Conservation (phyloP, 2,329 filamentous ascomycete genomes). For the Hirsutella rhossiliensis region DNA sequence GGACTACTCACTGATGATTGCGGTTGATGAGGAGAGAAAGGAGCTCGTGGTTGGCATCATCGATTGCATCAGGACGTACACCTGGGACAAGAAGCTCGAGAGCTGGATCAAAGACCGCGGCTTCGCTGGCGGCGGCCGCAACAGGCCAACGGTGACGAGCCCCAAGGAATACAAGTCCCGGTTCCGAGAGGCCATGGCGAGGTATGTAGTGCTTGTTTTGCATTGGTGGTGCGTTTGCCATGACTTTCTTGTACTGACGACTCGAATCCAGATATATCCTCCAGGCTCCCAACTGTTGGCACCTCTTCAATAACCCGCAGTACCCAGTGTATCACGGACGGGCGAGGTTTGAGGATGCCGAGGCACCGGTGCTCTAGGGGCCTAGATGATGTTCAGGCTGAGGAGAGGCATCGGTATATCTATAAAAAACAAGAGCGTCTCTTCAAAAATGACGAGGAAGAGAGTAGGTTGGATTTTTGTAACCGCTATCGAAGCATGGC, state of each 20-base stretch:
- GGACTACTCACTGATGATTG: constrained; percentile 98
- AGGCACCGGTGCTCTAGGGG: constrained; percentile 5
- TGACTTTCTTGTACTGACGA: constrained; percentile 5
- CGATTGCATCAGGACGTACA: constrained; percentile 96
- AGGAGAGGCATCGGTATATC: too few species aligned
- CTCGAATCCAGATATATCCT: constrained; percentile 47
- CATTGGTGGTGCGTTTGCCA: too few species aligned
- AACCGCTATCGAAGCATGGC: too few species aligned
- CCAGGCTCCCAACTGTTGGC: constrained; percentile 66
- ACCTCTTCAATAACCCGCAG: constrained; percentile 45
- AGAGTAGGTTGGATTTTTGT: too few species aligned
- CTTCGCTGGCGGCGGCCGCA: constrained; percentile 62
- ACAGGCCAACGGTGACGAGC: constrained; percentile 88
- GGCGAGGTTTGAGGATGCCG: constrained; percentile 27
- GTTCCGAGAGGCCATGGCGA: constrained; percentile 92
- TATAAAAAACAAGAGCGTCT: too few species aligned
- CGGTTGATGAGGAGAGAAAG: constrained; percentile 79
- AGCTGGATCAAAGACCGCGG: constrained; percentile 98
- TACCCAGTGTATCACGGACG: constrained; percentile 23
- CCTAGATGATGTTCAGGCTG: background rate
- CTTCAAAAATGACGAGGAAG: too few species aligned
- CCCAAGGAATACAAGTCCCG: constrained; percentile 96
- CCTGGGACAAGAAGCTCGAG: constrained; percentile 99
- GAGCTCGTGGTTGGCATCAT: constrained; percentile 97
- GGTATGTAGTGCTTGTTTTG: constrained; percentile 32